Percentiles rank a stretch among this genome's conserved stretches.
Conservation (phyloP, 1,284 basidiomycete species). For the Sparassis latifolia region DNA sequence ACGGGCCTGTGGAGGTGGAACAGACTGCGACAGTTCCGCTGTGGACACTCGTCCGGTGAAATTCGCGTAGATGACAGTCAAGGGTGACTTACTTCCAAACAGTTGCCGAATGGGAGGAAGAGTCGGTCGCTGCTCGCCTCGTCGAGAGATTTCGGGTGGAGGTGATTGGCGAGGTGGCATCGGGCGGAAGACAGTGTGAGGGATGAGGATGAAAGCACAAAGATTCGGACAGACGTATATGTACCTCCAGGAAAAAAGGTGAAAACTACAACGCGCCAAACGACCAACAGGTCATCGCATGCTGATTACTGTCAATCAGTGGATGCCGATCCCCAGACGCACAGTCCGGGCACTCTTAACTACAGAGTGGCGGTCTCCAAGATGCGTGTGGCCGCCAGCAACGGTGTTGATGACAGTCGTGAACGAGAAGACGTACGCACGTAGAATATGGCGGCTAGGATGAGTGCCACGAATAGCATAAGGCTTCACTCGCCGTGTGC, state of each 20-base stretch:
- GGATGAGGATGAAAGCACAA: slow-evolving; percentile 5
- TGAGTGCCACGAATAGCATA: no score
- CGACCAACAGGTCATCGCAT: slow-evolving; percentile 2
- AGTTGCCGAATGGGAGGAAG: slow-evolving; percentile 71
- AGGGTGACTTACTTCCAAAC: slow-evolving; percentile 47
- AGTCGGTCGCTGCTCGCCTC: slow-evolving; percentile 47
- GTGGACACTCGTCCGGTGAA: not conserved
- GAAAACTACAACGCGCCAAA: not conserved
- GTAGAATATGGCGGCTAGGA: slow-evolving; percentile 8
- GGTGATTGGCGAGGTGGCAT: slow-evolving; percentile 34
- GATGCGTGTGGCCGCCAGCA: slow-evolving; percentile 4
- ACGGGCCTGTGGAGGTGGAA: slow-evolving; percentile 19
- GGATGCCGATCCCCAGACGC: slow-evolving; percentile 5
- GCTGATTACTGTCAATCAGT: slow-evolving; percentile 1
- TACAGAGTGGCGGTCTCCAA: slow-evolving; percentile 5
- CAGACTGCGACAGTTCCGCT: slow-evolving; percentile 19
- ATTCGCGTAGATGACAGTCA: not conserved
- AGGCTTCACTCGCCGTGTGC: no score
- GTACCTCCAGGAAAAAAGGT: not conserved
- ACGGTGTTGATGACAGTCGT: slow-evolving; percentile 14
- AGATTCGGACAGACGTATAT: slow-evolving; percentile 7
- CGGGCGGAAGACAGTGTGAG: slow-evolving; percentile 1
- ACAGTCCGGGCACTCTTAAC: slow-evolving; percentile 1
- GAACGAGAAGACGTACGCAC: slow-evolving; percentile 12
- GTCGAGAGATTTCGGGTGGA: slow-evolving; percentile 28